Evolutionary conservation across 371 early-diverging fungal species (phyloP).

Genomic region (Mucor indicus): DNA sequence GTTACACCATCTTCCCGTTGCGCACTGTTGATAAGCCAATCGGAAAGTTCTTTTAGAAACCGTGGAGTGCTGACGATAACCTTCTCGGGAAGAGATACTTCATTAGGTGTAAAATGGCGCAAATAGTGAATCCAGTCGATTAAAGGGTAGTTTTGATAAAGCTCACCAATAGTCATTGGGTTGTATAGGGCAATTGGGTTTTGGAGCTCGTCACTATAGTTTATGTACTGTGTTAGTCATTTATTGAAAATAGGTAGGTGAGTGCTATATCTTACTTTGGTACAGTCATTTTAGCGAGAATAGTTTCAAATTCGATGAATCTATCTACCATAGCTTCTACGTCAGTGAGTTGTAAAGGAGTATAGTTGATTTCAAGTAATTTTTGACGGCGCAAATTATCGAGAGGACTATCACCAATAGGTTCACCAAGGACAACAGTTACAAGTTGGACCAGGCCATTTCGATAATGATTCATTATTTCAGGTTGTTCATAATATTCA

Average conservation of each 20-base stretch:
- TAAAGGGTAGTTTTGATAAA: conserved; percentile 26
- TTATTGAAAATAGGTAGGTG: too few relatives aligned
- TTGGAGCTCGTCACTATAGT: conserved; percentile 34
- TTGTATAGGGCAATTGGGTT: conserved; percentile 56
- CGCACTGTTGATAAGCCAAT: too few relatives aligned
- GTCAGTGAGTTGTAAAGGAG: conserved; percentile 3
- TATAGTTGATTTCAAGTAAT: conserved; percentile 3
- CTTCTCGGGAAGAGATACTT: neutral
- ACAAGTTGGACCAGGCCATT: conserved; percentile 25
- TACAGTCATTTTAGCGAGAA: conserved; percentile 36
- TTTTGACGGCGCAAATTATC: neutral
- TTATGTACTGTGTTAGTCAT: too few relatives aligned
- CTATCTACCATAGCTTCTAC: conserved; percentile 26
- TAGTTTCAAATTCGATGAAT: conserved; percentile 47
- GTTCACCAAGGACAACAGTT: conserved; percentile 9
- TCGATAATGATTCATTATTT: conserved; percentile 31
- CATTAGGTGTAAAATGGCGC: neutral
- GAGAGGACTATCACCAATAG: neutral
- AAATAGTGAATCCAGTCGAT: conserved; percentile 31
- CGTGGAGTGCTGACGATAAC: conserved; percentile 11
- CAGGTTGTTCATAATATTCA: conserved; percentile 50
- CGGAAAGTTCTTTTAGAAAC: conserved; percentile 1
- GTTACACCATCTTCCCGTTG: too few relatives aligned
- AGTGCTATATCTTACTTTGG: conserved; percentile 17
- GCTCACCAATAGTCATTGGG: conserved; percentile 30